phyloP scores from a whole-genome alignment of 257 asterid genomes.

The Petrea volubilis region DNA sequence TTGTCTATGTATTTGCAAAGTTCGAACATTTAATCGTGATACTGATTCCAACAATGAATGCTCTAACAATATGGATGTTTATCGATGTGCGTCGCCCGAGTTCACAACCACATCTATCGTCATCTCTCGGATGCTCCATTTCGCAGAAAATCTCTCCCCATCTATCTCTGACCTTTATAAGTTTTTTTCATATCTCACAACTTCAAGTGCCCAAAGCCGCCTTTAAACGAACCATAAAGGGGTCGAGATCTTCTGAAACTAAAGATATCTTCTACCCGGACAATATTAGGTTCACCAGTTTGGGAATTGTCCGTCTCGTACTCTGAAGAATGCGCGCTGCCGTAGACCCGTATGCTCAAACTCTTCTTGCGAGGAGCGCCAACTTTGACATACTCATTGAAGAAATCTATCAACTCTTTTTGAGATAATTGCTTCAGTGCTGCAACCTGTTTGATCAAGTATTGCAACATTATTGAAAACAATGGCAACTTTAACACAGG shows the following conservation, averaged over 20 bases:
- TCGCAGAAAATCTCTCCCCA: not conserved
- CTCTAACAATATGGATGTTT: too few species aligned
- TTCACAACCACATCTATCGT: not conserved
- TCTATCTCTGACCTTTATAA: not conserved
- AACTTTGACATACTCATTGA: constrained; percentile 72
- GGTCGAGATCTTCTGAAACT: constrained; percentile 83
- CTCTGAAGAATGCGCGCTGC: constrained; percentile 73
- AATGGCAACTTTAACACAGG: not conserved
- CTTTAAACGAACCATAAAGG: constrained; percentile 78
- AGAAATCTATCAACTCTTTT: constrained; percentile 73
- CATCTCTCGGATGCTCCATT: not conserved
- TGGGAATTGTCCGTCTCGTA: constrained; percentile 43
- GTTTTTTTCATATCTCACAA: constrained; percentile 25
- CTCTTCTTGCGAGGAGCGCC: constrained; percentile 69
- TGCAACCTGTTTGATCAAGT: constrained; percentile 59
- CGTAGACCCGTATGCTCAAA: constrained; percentile 73
- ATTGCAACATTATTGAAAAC: constrained; percentile 10
- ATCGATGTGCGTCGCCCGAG: too few species aligned
- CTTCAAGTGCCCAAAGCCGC: constrained; percentile 65
- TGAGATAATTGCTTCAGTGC: constrained; percentile 70
- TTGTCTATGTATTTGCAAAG: not conserved
- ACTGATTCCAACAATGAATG: not conserved
- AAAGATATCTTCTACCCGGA: constrained; percentile 66
- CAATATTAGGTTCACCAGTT: constrained; percentile 33
- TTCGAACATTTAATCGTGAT: not conserved